Conservation (phyloP, 2,329 filamentous ascomycete species). For the Colletotrichum lindemuthianum region DNA sequence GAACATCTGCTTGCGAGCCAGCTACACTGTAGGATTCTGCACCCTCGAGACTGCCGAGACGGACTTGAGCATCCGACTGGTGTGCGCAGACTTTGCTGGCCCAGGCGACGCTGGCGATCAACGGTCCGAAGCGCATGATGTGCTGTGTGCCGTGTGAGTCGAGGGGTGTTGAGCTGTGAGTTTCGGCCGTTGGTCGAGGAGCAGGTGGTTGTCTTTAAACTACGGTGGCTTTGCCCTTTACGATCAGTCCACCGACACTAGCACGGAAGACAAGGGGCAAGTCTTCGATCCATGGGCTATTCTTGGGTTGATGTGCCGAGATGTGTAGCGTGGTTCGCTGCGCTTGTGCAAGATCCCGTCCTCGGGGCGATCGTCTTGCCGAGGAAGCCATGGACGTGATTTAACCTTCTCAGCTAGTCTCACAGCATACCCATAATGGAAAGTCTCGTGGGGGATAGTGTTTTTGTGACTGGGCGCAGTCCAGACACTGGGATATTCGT, state of each 20-base stretch:
- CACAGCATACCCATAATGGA: too few relatives aligned
- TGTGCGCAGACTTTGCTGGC: not conserved
- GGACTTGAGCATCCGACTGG: not conserved
- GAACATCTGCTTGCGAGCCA: not conserved
- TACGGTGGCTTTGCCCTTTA: not conserved
- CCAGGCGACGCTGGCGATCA: not conserved
- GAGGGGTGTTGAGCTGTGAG: too few relatives aligned
- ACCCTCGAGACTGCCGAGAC: not conserved
- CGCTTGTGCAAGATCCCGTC: not conserved
- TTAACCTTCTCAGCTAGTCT: too few relatives aligned
- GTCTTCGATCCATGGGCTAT: too few relatives aligned
- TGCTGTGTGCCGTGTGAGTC: not conserved
- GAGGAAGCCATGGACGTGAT: too few relatives aligned
- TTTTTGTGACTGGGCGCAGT: not conserved
- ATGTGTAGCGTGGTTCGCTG: not conserved
- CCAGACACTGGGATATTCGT: not conserved
- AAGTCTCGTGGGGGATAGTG: not conserved
- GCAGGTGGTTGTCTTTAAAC: too few relatives aligned
- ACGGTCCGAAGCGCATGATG: conserved; percentile 6
- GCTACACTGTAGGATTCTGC: too few relatives aligned
- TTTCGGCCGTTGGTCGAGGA: too few relatives aligned
- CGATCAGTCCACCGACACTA: too few relatives aligned
- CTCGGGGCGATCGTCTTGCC: not conserved
- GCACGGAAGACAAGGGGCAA: too few relatives aligned
- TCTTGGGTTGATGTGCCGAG: conserved; percentile 1